Evolutionary conservation across 441 rosid genomes (phyloP), one percentile per base, ranked within the genome.

Genomic region (Arabidopsis lyrata): DNA sequence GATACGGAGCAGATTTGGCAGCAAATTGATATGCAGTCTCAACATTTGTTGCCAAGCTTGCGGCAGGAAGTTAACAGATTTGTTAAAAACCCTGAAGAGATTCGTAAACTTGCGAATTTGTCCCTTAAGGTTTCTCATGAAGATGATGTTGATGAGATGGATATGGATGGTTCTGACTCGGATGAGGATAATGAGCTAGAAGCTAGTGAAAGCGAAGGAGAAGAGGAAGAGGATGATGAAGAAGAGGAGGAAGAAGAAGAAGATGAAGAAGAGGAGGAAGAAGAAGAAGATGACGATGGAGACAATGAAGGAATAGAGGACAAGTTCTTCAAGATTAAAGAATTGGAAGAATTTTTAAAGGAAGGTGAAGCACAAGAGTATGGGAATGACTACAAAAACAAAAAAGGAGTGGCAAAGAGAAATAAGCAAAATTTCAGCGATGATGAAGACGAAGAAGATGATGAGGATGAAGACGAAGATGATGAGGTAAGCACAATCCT

Each of bases 1-100:
- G 97, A 95, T 29, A 83, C 90, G 3, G 98, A 92, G 82, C 99
- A 95, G 86, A 89, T 95, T 77, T 92, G 97, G 97, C 97, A 87
- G 86, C 99, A 95, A 65, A 89, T 90, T 50, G 99, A 95, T 76
- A 77, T 92, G 68, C 88, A 82, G 29, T 84, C 96, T 12, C 92
- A 83, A 75, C 91, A 95, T 12, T 60, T 90, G 55, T n/a, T 90
- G 34, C 81, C 90, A 5, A 70, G 31, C 29, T 76, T 90, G 66
- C 84, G 85, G 5, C 87, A 91, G 9, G 88, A 88, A 73, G 83
- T 87, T 15, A 79, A 80, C 68, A 70, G 80, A 18, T 87, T 81
- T 34, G 87, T 86, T 78, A 86, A 86, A 79, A 81, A 82, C 64
- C 92, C 91, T 5, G 74, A 70, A 56, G 90, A 83, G 68, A 76